Conservation (phyloP, 2,329 filamentous ascomycete species). For the Fusarium sp. region DNA sequence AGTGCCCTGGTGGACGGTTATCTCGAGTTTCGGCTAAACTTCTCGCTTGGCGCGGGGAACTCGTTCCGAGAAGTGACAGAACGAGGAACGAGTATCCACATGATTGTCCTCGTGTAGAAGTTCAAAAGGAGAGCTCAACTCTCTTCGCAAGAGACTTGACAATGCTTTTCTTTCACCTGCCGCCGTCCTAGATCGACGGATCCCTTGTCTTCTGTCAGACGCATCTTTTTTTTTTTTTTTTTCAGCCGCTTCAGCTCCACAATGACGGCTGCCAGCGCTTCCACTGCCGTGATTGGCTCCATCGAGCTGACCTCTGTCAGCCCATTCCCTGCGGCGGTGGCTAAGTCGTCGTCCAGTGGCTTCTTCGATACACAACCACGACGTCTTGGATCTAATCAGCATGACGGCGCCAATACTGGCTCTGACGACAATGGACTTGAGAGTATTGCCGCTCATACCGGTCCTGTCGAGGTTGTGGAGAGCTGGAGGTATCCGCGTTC, state of each 20-base stretch:
- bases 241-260: constrained; percentile 4
- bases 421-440: constrained; percentile 15
- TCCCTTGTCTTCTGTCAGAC: constrained; percentile 21
- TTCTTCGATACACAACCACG: neutral
- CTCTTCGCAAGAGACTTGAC: neutral
- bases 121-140: neutral
- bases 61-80: neutral
- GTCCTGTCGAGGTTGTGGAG: constrained; percentile 15
- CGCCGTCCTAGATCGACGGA: neutral
- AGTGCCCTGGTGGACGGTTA: neutral
- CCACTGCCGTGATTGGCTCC: constrained; percentile 36
- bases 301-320: constrained; percentile 29
- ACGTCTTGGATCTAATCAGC: neutral
- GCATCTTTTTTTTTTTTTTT: neutral
- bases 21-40: neutral
- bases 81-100: neutral
- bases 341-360: neutral
- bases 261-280: constrained; percentile 22
- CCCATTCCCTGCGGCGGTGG: constrained; percentile 15
- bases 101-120: neutral
- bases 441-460: constrained; percentile 9
- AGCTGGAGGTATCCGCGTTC: constrained; percentile 38
- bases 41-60: neutral
- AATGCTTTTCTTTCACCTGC: neutral
- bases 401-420: neutral